Evolutionary conservation across 768 basidiomycete species (phyloP), one percentile per base, ranked within the genome.

Genomic region (Tricholoma matsutake): DNA sequence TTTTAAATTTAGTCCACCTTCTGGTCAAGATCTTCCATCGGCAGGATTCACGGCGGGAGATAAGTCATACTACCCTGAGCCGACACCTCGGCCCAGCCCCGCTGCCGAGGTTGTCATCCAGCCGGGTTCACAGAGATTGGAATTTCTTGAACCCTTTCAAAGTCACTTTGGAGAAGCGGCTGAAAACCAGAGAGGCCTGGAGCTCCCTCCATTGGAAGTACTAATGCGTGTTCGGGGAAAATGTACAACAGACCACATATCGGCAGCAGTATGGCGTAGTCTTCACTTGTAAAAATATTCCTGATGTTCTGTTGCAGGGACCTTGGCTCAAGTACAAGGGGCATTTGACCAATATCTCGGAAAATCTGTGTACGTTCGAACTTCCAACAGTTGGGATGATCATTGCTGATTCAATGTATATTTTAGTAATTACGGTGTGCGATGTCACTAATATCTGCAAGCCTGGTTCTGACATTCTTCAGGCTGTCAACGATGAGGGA

Each of bases 261-360:
- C 92, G 34, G 97, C 97, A 39, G 97, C 97, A 32, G 91, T 92
- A 66, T 55, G 87, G 76, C 16, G 5, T 41, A n/a, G 10, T 32
- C 28, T 14, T 20, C 54, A 32, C 31, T 20, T 35, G 14, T 57
- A 10, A 29, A 31, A n/a, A 18, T 51, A 22, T 59, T 34, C 58
- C 34, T 54, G 29, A 64, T 28, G 35, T 45, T 62, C 41, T 22
- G 61, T 47, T 58, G 22, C 68, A 92, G 91, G 97, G 97, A 2
- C 93, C 95, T 34, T 99, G 97, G 97, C 78, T 99, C 65, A 98
- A 98, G 79, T 99, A 96, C 80, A 98, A 98, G 73, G 97, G 93
- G 0, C 96, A 98, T 76, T 78, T 98, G 41, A 89, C 90, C 32
- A 98, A 98, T 72, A 97, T 98, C 62, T 94, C 96, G 3, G 94